Evolutionary conservation across 768 basidiomycete species (phyloP).

Genomic region (Tulasnella sp.): DNA sequence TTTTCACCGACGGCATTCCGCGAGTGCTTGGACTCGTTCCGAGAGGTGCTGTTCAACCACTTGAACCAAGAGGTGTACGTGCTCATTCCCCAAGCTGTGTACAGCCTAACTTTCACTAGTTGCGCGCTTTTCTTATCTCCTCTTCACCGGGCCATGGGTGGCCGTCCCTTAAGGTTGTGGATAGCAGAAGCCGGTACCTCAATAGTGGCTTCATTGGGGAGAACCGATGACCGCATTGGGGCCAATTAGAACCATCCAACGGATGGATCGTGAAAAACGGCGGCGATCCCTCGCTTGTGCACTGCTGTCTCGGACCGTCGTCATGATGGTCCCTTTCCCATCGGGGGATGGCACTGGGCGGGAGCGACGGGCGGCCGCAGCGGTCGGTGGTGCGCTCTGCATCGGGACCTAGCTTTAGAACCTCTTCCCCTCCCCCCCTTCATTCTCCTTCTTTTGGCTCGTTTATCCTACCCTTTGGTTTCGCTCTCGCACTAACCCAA

Average conservation of each 20-base stretch:
- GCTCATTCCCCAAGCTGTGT: neutral
- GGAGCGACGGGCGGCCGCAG: neutral
- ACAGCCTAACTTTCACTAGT: neutral
- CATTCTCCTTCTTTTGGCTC: neutral
- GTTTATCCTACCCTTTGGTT: neutral
- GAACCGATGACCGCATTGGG: neutral
- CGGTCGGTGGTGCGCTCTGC: neutral
- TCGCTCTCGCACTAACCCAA: neutral
- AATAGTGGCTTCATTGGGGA: neutral
- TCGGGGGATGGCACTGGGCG: neutral
- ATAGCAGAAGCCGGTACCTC: neutral
- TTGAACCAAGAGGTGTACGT: conserved; percentile 30
- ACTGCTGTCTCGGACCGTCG: neutral
- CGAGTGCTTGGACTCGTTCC: conserved; percentile 28
- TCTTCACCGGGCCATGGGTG: neutral
- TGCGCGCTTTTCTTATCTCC: neutral
- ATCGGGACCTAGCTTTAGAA: neutral
- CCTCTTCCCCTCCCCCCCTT: neutral
- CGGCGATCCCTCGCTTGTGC: neutral
- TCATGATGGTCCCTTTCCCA: too few relatives aligned
- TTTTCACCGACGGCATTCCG: conserved; percentile 27
- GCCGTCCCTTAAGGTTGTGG: neutral
- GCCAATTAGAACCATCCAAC: neutral
- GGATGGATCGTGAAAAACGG: neutral
- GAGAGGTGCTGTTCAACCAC: conserved; percentile 29